Evolutionary conservation across 805 yeast species (phyloP), one percentile per base, ranked within the genome.

Genomic region (Starmerella etchellsii): DNA sequence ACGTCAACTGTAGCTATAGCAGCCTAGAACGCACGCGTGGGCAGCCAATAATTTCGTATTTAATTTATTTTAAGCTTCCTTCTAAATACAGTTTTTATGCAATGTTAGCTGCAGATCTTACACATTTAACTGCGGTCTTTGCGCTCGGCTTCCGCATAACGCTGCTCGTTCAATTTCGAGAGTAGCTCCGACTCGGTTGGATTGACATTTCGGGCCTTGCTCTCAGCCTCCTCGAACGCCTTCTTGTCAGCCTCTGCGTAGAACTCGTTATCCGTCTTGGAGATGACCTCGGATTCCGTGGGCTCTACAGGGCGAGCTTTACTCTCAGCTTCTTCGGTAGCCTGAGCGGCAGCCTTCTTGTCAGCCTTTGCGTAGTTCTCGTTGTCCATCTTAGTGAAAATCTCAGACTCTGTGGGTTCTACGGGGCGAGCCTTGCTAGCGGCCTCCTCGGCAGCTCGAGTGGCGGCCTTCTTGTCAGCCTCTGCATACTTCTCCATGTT

Each of bases 1-100:
- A 88, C 46, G n/a, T 45, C 53, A 10, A 46, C 50, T 3, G 47
- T 49, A 13, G 27, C 36, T 21, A 37, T 42, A 7, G 31, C 41
- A 38, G 39, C 30, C 14, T 45, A 34, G 33, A n/a, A n/a, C n/a
- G n/a, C n/a, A n/a, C n/a, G n/a, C n/a, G n/a, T n/a, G n/a, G n/a
- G n/a, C n/a, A n/a, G n/a, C n/a, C n/a, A n/a, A n/a, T n/a, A n/a
- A n/a, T n/a, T n/a, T n/a, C n/a, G 26, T 9, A 25, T 25, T 7
- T 28, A 28, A 28, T n/a, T 28, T 28, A 28, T 28, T 28, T 28
- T n/a, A n/a, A n/a, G n/a, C n/a, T n/a, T 21, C n/a, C 24, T 7
- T n/a, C 14, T 32, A n/a, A n/a, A n/a, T n/a, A n/a, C n/a, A n/a
- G n/a, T n/a, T 3, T 33, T 22, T n/a, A 20, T 19, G 16, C 23